Conservation (phyloP, 2,329 filamentous ascomycete genomes). For the Dactylonectria macrodidyma region DNA sequence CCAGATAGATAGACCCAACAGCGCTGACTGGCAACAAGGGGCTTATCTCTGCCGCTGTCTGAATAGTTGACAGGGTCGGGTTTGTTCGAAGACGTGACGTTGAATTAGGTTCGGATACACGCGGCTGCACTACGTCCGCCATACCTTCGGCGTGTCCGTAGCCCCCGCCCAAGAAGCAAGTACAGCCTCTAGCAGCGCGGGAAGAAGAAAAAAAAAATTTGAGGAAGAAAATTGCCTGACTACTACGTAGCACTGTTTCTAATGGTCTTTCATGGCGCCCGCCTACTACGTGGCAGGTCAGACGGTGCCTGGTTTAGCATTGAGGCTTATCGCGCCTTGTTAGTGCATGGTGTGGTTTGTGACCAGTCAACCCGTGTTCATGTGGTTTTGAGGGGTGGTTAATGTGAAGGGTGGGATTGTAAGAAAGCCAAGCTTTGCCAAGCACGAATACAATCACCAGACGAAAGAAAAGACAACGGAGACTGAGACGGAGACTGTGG, state of each 20-base stretch:
- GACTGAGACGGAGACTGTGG: conserved; percentile 9
- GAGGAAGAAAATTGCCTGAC: conserved; percentile 26
- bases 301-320: conserved; percentile 43
- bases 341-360: conserved; percentile 28
- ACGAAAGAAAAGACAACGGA: background rate
- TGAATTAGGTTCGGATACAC: conserved; percentile 21
- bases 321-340: conserved; percentile 38
- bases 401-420: conserved; percentile 13
- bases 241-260: conserved; percentile 28
- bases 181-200: conserved; percentile 12
- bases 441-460: background rate
- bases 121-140: conserved; percentile 34
- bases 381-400: background rate
- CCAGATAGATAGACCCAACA: conserved; percentile 1
- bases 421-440: conserved; percentile 4
- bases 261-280: conserved; percentile 40
- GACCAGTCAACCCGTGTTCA: conserved; percentile 24
- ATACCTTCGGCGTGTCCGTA: conserved; percentile 42
- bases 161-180: conserved; percentile 24
- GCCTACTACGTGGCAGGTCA: conserved; percentile 36
- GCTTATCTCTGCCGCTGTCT: conserved; percentile 42
- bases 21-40: conserved; percentile 3
- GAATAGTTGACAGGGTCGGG: conserved; percentile 29
- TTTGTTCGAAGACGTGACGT: conserved; percentile 22
- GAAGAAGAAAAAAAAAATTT: conserved; percentile 20